Evolutionary conservation across 192 early-diverging fungal species (phyloP).

Genomic region (Coemansia sp.): DNA sequence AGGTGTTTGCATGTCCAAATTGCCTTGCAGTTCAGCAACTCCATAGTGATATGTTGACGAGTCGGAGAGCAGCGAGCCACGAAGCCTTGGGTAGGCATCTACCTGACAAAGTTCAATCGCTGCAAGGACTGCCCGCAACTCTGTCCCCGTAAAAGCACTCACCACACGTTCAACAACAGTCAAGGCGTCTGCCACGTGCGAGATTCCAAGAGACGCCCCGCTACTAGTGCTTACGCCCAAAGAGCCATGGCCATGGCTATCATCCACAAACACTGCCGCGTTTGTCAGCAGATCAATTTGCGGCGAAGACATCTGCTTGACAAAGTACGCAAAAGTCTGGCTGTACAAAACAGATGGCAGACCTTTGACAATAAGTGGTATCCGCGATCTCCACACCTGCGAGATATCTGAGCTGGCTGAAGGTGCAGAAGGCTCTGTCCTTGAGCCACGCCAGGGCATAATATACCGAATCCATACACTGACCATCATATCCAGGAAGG

Average conservation of each 20-base stretch:
- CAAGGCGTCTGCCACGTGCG: conserved; percentile 27
- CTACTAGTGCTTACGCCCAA: conserved; percentile 2
- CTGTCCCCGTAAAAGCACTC: conserved; percentile 29
- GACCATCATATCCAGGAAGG: conserved; percentile 29
- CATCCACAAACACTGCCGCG: conserved; percentile 6
- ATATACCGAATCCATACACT: conserved; percentile 42
- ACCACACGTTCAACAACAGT: conserved; percentile 35
- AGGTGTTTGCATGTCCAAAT: conserved; percentile 18
- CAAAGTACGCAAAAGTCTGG: conserved; percentile 27
- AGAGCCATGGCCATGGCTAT: conserved; percentile 3
- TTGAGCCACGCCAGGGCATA: conserved; percentile 43
- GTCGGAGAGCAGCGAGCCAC: conserved; percentile 3
- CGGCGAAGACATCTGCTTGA: conserved; percentile 19
- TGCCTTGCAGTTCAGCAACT: background rate
- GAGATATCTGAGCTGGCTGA: conserved; percentile 16
- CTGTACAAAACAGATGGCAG: conserved; percentile 38
- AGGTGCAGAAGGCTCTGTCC: background rate
- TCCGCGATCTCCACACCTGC: conserved; percentile 38
- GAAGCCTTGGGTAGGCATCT: conserved; percentile 22
- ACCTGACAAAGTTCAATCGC: conserved; percentile 31
- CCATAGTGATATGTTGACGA: background rate
- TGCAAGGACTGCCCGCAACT: conserved; percentile 34
- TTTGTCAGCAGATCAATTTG: conserved; percentile 29
- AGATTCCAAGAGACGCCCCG: conserved; percentile 18
- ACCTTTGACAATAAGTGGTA: conserved; percentile 36